Evolutionary conservation across 139 green algal species (phyloP).

Genomic region (Volvox reticuliferus): DNA sequence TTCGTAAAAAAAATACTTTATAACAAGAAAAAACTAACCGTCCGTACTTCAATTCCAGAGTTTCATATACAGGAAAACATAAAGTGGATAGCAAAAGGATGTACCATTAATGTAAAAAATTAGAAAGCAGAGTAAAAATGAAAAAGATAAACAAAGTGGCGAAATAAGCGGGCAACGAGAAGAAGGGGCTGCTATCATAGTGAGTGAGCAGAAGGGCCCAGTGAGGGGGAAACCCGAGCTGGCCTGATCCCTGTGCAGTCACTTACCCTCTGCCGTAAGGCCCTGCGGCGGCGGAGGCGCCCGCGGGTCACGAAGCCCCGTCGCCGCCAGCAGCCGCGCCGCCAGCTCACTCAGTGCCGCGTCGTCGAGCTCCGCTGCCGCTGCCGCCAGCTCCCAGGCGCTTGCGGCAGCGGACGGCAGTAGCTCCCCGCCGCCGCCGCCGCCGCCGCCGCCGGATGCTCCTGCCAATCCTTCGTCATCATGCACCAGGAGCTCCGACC

Average conservation of each 20-base stretch:
- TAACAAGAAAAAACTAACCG: no score
- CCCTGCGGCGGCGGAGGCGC: constrained; percentile 11
- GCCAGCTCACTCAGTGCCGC: constrained; percentile 8
- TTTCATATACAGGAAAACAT: no score
- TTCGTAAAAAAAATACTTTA: no score
- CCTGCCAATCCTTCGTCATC: neutral
- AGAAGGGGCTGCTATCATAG: neutral
- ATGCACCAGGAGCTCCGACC: constrained; percentile 11
- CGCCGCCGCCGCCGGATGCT: neutral
- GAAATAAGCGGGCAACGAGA: no score
- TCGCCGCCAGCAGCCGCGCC: constrained; percentile 46
- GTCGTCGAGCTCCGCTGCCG: constrained; percentile 42
- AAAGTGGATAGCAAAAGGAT: no score
- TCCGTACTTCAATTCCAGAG: no score
- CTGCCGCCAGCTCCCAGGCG: constrained; percentile 31
- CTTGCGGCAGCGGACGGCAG: neutral
- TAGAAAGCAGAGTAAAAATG: no score
- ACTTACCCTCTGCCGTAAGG: constrained; percentile 37
- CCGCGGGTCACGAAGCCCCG: constrained; percentile 27
- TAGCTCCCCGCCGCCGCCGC: constrained; percentile 9
- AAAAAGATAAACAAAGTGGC: no score
- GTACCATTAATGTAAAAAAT: no score
- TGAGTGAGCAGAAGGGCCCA: neutral
- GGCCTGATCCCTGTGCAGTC: neutral
- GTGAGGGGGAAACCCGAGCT: neutral